These are phyloP conservation scores for Poronia punctata DNA, from an alignment of 495 filamentous ascomycete genomes.

Conservation along the genomic window DNA sequence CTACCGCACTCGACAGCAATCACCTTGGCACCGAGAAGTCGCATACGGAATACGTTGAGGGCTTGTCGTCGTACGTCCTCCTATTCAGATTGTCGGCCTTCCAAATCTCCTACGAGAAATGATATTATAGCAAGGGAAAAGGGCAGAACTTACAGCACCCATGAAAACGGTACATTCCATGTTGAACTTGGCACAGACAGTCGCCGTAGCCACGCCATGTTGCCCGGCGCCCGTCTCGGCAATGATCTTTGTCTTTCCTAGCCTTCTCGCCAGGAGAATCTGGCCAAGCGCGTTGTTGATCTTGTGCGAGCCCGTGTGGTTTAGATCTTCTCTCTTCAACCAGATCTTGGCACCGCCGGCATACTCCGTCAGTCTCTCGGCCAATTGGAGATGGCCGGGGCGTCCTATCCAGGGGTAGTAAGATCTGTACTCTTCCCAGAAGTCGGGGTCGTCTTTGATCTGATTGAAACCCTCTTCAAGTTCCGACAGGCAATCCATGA, in stretches of 20 bases:
- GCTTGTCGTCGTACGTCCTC: conserved; percentile 91
- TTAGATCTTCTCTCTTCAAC: conserved; percentile 91
- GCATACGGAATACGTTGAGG: conserved; percentile 93
- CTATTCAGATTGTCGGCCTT: conserved; percentile 22
- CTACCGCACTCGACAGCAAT: conserved; percentile 81
- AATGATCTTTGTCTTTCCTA: conserved; percentile 92
- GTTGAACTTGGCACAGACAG: conserved; percentile 92
- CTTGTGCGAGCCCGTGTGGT: conserved; percentile 84
- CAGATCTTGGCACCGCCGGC: conserved; percentile 90
- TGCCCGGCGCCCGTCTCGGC: conserved; percentile 96
- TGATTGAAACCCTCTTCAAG: conserved; percentile 87
- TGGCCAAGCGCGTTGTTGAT: conserved; percentile 96
- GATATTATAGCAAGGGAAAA: background rate
- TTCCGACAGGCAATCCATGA: conserved; percentile 93
- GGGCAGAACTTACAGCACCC: conserved; percentile 55
- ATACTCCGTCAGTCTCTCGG: conserved; percentile 78
- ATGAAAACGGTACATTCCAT: conserved; percentile 96
- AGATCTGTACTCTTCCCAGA: conserved; percentile 95
- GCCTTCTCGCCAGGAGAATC: conserved; percentile 67
- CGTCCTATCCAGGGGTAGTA: conserved; percentile 98
- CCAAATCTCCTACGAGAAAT: background rate
- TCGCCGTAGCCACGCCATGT: conserved; percentile 91
- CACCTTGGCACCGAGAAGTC: conserved; percentile 84
- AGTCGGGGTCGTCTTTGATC: conserved; percentile 75
- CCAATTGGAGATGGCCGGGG: conserved; percentile 83